Evolutionary conservation across 1,284 basidiomycete genomes (phyloP), one percentile per base, ranked within the genome.

Genomic region (Malassezia furfur): DNA sequence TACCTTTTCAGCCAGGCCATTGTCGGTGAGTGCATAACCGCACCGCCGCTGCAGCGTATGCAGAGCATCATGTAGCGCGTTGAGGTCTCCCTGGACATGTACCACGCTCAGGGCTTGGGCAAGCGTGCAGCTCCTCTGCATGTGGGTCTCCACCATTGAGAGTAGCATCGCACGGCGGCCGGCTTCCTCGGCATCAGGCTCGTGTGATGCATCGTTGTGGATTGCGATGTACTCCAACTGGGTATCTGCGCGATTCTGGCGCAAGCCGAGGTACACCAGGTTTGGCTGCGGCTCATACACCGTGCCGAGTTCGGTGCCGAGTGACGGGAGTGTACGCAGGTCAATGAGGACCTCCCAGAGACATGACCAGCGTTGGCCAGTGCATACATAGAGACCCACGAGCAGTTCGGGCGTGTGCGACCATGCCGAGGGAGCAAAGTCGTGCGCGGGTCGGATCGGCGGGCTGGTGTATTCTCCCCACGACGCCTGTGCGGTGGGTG

Each of bases 121-220:
- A 12, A 64, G 51, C 0, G 49, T 60, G 36, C 63, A 66, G 60
- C 60, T 64, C 8, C 47, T 54, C 61, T 60, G 62, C 64, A 65
- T 63, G 50, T 52, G 57, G 31, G 64, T 65, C 50, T 63, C 64
- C 21, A 60, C 57, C 30, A 61, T 45, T 2, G 43, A 45, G 17
- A 45, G 43, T 6, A 30, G 25, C 43, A 45, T n/a, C n/a, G 43
- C 43, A n/a, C 43, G 43, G 15, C 43, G 43, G 17, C 43, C 32
- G 12, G 35, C 32, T 19, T 32, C 45, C 14, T 47, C 45, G 5
- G 15, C 25, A 32, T 49, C 35, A 1, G 22, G 31, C 14, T 28
- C n/a, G 5, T 8, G 48, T 38, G 48, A 6, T 14, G 15, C 21
- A 10, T 6, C n/a, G 11, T 10, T n/a, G 35, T 49, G 35, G 4